Conservation (phyloP, 2,329 filamentous ascomycete genomes). For the Fusarium newnesense region DNA sequence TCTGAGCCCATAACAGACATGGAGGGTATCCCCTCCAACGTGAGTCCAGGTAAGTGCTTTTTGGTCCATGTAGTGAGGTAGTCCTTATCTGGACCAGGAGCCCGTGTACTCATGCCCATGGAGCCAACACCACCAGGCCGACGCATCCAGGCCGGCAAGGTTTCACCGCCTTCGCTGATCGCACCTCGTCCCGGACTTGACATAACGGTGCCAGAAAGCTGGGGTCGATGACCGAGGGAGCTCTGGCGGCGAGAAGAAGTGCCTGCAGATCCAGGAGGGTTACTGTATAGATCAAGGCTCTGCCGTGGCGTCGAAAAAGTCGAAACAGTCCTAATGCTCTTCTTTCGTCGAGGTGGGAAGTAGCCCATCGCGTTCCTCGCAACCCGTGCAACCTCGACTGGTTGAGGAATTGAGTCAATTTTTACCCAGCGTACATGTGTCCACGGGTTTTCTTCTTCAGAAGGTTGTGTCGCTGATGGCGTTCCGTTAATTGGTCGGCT, state of each 20-base stretch:
- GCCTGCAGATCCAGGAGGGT: conserved; percentile 50
- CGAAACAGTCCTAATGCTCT: conserved; percentile 76
- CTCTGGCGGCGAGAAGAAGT: conserved; percentile 56
- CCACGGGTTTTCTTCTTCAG: conserved; percentile 72
- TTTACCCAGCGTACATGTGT: conserved; percentile 90
- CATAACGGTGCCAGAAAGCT: conserved; percentile 47
- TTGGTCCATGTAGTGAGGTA: conserved; percentile 85
- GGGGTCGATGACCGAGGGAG: conserved; percentile 52
- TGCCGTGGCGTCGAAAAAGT: conserved; percentile 73
- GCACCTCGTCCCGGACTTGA: conserved; percentile 50
- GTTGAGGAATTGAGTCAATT: conserved; percentile 73
- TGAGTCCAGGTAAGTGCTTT: conserved; percentile 82
- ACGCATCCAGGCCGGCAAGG: conserved; percentile 71
- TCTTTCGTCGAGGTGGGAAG: conserved; percentile 90
- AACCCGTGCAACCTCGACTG: conserved; percentile 87
- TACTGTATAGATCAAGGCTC: conserved; percentile 69
- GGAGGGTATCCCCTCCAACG: conserved; percentile 74
- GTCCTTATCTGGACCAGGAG: conserved; percentile 85
- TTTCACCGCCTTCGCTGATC: conserved; percentile 53
- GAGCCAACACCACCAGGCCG: conserved; percentile 91
- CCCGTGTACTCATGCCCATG: conserved; percentile 74
- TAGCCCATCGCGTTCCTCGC: conserved; percentile 85
- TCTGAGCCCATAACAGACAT: conserved; percentile 73
- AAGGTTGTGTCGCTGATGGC: conserved; percentile 36
- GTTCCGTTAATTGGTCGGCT: conserved; percentile 50